Conservation (phyloP, 768 basidiomycete species). For the Xerocomellus chrysenteron region DNA sequence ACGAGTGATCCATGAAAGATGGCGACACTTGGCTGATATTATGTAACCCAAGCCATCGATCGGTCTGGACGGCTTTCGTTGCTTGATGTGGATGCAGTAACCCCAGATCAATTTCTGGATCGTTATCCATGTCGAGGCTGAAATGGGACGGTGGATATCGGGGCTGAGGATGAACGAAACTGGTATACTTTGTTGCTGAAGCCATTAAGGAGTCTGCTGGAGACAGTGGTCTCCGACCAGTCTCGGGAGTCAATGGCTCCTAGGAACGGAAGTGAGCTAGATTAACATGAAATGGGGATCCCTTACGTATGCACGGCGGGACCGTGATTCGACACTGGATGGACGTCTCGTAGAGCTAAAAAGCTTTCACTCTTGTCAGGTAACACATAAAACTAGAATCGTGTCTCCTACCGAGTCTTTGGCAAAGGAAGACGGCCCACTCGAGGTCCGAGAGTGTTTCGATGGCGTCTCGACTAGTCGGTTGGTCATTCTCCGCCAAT, state of each 20-base stretch:
- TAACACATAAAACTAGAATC: slow-evolving; percentile 28
- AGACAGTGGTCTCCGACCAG: slow-evolving; percentile 41
- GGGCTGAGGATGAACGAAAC: slow-evolving; percentile 22
- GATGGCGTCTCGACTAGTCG: slow-evolving; percentile 34
- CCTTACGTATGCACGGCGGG: slow-evolving; percentile 35
- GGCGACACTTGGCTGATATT: slow-evolving; percentile 36
- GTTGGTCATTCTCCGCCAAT: slow-evolving; percentile 2
- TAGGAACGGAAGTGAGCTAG: slow-evolving; percentile 18
- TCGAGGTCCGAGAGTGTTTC: slow-evolving; percentile 42
- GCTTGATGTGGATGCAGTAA: slow-evolving; percentile 42
- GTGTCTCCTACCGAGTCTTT: slow-evolving; percentile 45
- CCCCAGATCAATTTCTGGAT: slow-evolving; percentile 35
- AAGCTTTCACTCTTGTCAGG: slow-evolving; percentile 25
- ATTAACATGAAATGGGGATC: not conserved
- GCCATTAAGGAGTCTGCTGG: slow-evolving; percentile 36
- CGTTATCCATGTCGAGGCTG: slow-evolving; percentile 48
- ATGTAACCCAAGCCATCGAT: slow-evolving; percentile 36
- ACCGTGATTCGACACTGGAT: slow-evolving; percentile 35
- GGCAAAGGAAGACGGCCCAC: slow-evolving; percentile 42
- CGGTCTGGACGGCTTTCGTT: slow-evolving; percentile 71
- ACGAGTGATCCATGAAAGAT: slow-evolving; percentile 35
- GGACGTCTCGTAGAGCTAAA: slow-evolving; percentile 32
- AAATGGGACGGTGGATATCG: slow-evolving; percentile 27
- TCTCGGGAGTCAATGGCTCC: slow-evolving; percentile 49
- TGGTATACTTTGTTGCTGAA: slow-evolving; percentile 28